Evolutionary conservation across 1,284 basidiomycete genomes (phyloP).

Genomic region (Apiotrichum sp.): DNA sequence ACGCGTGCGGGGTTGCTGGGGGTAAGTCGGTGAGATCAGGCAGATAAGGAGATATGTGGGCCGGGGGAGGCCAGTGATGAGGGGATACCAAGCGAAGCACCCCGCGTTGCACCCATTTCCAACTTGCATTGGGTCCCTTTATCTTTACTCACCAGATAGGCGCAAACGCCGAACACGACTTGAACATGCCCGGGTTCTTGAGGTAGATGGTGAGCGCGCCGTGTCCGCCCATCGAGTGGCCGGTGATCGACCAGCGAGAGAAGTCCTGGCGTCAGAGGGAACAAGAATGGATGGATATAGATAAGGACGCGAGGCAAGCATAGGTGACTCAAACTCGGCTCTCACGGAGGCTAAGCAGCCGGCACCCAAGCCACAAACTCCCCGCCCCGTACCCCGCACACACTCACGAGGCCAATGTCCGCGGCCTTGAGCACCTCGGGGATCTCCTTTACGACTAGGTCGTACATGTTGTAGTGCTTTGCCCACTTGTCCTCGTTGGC

Average conservation of each 20-base stretch:
- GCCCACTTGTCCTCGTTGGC: constrained; percentile 73
- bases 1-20: constrained; percentile 70
- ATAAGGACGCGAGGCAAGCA: too few relatives aligned
- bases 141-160: constrained; percentile 58
- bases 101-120: not conserved
- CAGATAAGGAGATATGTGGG: not conserved
- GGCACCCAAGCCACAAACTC: too few relatives aligned
- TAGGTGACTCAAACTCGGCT: too few relatives aligned
- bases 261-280: constrained; percentile 27
- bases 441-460: constrained; percentile 73
- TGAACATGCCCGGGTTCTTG: constrained; percentile 61
- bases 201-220: constrained; percentile 91
- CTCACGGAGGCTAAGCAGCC: too few relatives aligned
- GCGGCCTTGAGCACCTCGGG: constrained; percentile 66
- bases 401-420: constrained; percentile 54
- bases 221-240: constrained; percentile 92
- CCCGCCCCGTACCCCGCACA: too few relatives aligned
- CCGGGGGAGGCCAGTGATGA: too few relatives aligned
- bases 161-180: constrained; percentile 87
- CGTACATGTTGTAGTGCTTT: constrained; percentile 87
- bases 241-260: constrained; percentile 61
- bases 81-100: not conserved
- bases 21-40: not conserved
- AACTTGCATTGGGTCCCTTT: not conserved
- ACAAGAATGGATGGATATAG: not conserved